Base-by-base conservation (phyloP, 2,329 filamentous ascomycete genomes). In the Zymoseptoria passerinii region DNA sequence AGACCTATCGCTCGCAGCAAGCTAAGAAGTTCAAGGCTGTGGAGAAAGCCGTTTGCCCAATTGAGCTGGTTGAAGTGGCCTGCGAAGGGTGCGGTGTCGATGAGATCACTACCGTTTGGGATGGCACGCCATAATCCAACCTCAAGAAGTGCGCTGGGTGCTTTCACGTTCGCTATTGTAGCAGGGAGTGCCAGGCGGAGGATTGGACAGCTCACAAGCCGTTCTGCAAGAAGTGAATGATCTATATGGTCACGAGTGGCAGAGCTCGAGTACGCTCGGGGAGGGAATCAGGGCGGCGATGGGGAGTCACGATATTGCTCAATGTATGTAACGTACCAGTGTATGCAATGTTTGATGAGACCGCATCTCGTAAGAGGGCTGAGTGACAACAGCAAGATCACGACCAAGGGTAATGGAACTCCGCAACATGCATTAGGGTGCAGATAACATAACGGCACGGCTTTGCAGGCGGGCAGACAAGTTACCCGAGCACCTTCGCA, bases 131-230 rank as follows among this genome's bases (percentile, higher is more conserved):
- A 23, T 44, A 20, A 57, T 23, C 20, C 28, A 16, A 44, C 35
- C 10, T 56, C 29, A 50, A 49, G 56, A 35, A 28, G 29, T 61
- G 58, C 40, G 51, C 28, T 18, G 48, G 52, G 53, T 61, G 58
- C 52, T 52, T 51, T 52, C 52, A 55, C 23, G 56, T 61, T 20
- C 28, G 28, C 52, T 61, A 58, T 44, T 61, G 58, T 48, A 44
- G n/a, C 50, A 52, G 20, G 9, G 23, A 29, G 23, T 58, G 58
- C 52, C 58, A 58, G 50, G 44, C 29, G 49, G 48, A 49, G 44
- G 58, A 61, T 48, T 61, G 58, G 56, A 53, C 53, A 50, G 48
- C 49, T 53, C 56, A 61, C 52, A 58, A 58, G 49, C 56, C 57
- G 10, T 59, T 59, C 50, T 59, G 57, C 54, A 50, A 27, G 49